Evolutionary conservation across 208 protist genomes (phyloP), one percentile per base, ranked within the genome.

Genomic region (Leishmania amazonensis): DNA sequence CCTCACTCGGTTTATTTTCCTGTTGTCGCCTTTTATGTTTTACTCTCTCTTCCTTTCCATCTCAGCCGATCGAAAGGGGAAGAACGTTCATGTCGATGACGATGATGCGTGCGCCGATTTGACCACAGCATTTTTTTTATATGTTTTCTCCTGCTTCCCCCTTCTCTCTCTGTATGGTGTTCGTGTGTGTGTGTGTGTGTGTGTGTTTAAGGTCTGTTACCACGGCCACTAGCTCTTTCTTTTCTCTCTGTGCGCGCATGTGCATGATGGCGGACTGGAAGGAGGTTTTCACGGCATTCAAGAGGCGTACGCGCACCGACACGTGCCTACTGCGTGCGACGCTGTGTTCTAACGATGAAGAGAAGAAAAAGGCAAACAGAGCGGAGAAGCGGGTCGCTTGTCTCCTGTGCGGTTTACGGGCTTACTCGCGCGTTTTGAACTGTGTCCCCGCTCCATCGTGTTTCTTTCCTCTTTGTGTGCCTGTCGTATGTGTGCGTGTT

Each of bases 211-310:
- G 8, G 3, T 13, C 24, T 7, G 42, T 49, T 24, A 65, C 8
- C 31, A 1, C 9, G 24, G 70, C 31, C 13, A 54, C 5, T 24
- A 70, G 11, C 31, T 51, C 21, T 68, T 42, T 54, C 9, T 49
- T 8, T 0, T 83, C 38, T 74, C 21, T 74, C 73, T 82, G 49
- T 80, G 35, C 68, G 75, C 47, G 47, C 79, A 15, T 88, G 64
- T 84, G 54, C 67, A 82, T 86, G n/a, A 42, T 71, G 65, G 7
- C 6, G 5, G 35, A 35, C 64, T 21, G 64, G 64, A 5, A 19
- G 15, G 38, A 42, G 13, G 0, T 4, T 42, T 42, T 45, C 40
- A 49, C 19, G 4, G 42, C 24, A 4, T 51, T 21, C 68, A 51
- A 47, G 21, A 3, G 24, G 24, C 45, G 19, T 42, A 73, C 6